Conservation (phyloP, 2,329 filamentous ascomycete genomes). For the Hymenoscyphus repandus region DNA sequence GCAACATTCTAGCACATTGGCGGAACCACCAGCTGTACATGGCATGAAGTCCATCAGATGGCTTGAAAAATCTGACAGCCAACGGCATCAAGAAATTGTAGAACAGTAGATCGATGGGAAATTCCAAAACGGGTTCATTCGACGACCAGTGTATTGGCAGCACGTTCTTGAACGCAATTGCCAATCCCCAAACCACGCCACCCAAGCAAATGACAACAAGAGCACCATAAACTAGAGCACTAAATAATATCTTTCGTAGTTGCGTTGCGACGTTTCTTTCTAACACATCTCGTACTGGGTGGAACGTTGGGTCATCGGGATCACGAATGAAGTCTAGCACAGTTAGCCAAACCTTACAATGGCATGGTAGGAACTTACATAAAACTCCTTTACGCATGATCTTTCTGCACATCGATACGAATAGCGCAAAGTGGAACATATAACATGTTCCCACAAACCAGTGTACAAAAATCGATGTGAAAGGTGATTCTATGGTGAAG, state of each 20-base stretch:
- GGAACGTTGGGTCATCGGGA: conserved; percentile 96
- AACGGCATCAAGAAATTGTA: conserved; percentile 96
- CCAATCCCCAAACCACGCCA: conserved; percentile 90
- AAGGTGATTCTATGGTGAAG: conserved; percentile 73
- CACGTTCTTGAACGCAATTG: conserved; percentile 60
- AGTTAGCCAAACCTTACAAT: conserved; percentile 28
- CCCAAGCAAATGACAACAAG: conserved; percentile 90
- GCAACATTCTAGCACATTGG: conserved; percentile 70
- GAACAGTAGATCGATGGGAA: conserved; percentile 88
- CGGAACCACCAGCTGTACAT: conserved; percentile 98
- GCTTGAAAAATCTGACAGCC: conserved; percentile 76
- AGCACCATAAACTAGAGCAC: conserved; percentile 89
- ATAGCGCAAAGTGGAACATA: conserved; percentile 99
- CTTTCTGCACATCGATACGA: conserved; percentile 98
- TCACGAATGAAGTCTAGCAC: conserved; percentile 85
- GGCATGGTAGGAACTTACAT: conserved; percentile 51
- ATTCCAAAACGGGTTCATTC: conserved; percentile 87
- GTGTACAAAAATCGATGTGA: conserved; percentile 92
- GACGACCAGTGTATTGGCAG: conserved; percentile 92
- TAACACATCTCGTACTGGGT: conserved; percentile 92
- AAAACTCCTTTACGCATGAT: conserved; percentile 93
- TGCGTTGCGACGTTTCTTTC: conserved; percentile 90
- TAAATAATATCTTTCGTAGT: conserved; percentile 92
- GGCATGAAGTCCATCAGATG: conserved; percentile 73
- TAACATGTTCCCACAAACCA: conserved; percentile 99